phyloP scores from a whole-genome alignment of 805 yeast genomes.

The Komagataella mondaviorum region DNA sequence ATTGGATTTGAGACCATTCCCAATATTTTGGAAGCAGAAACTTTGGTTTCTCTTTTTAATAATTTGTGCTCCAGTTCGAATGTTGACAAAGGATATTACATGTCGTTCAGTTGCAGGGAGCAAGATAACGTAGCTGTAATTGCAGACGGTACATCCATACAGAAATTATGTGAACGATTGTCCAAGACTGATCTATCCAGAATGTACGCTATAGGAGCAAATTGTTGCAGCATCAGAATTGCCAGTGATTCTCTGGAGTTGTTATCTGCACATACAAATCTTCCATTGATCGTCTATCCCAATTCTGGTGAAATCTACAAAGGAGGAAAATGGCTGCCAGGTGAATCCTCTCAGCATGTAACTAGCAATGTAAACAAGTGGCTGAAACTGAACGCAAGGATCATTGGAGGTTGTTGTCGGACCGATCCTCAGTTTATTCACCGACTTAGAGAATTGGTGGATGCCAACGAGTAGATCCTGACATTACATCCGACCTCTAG shows the following conservation, averaged over 20 bases:
- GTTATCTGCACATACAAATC: slow-evolving; percentile 4
- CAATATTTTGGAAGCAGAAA: slow-evolving; percentile 38
- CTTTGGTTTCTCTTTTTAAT: slow-evolving; percentile 27
- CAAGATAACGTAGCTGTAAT: slow-evolving; percentile 12
- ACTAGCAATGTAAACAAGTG: slow-evolving; percentile 19
- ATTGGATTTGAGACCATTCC: slow-evolving; percentile 70
- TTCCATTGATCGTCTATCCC: slow-evolving; percentile 50
- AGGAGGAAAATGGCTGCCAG: slow-evolving; percentile 25
- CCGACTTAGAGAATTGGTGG: slow-evolving; percentile 13
- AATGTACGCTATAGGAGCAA: slow-evolving; percentile 47
- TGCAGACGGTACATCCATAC: slow-evolving; percentile 37
- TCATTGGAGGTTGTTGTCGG: slow-evolving; percentile 71
- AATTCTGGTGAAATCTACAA: slow-evolving; percentile 62
- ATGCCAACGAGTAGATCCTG: slow-evolving; percentile 1
- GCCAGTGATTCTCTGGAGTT: slow-evolving; percentile 3
- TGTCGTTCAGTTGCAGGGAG: slow-evolving; percentile 26
- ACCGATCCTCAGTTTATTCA: slow-evolving; percentile 34
- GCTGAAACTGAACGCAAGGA: slow-evolving; percentile 25
- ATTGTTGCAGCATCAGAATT: slow-evolving; percentile 36
- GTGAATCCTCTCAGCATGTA: slow-evolving; percentile 2
- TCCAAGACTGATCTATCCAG: slow-evolving; percentile 11
- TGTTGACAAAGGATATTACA: slow-evolving; percentile 6
- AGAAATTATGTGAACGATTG: slow-evolving; percentile 15
- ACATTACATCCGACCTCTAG: background rate
- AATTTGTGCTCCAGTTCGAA: slow-evolving; percentile 7